phyloP scores from a whole-genome alignment of 2,329 filamentous ascomycete species.

The Graphium sp. region DNA sequence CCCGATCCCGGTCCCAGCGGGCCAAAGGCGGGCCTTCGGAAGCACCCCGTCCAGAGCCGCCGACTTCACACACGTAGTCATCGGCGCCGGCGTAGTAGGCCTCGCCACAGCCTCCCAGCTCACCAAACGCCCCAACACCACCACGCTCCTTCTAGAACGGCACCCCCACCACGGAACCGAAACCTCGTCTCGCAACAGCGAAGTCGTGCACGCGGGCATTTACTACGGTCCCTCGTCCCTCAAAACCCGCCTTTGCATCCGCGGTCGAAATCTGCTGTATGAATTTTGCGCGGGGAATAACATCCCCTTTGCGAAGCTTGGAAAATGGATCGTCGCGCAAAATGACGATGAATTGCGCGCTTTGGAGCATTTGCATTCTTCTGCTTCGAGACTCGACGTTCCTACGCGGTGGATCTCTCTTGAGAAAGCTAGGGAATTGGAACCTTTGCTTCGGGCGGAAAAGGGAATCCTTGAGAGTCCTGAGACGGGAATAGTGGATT shows the following conservation, averaged over 20 bases:
- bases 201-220: conserved; percentile 91
- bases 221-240: conserved; percentile 68
- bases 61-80: conserved; percentile 31
- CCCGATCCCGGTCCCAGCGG: background rate
- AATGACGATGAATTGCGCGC: conserved; percentile 50
- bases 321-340: conserved; percentile 94
- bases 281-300: conserved; percentile 48
- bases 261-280: conserved; percentile 65
- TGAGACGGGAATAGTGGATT: conserved; percentile 81
- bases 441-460: conserved; percentile 60
- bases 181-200: conserved; percentile 79
- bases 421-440: conserved; percentile 40
- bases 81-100: conserved; percentile 53
- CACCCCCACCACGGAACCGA: conserved; percentile 58
- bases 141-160: conserved; percentile 67
- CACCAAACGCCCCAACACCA: conserved; percentile 41
- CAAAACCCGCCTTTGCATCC: conserved; percentile 71
- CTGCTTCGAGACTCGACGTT: conserved; percentile 27
- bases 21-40: conserved; percentile 14
- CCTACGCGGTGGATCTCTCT: conserved; percentile 55
- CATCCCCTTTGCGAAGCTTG: conserved; percentile 58
- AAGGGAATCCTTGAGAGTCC: conserved; percentile 68
- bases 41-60: conserved; percentile 13
- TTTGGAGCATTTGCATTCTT: conserved; percentile 30
- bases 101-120: conserved; percentile 64